A percentile compares a stretch with the other conserved stretches of the same genome.
Evolutionary conservation across 2,329 filamentous ascomycete species (phyloP).

Genomic region (Neonectria hederae): DNA sequence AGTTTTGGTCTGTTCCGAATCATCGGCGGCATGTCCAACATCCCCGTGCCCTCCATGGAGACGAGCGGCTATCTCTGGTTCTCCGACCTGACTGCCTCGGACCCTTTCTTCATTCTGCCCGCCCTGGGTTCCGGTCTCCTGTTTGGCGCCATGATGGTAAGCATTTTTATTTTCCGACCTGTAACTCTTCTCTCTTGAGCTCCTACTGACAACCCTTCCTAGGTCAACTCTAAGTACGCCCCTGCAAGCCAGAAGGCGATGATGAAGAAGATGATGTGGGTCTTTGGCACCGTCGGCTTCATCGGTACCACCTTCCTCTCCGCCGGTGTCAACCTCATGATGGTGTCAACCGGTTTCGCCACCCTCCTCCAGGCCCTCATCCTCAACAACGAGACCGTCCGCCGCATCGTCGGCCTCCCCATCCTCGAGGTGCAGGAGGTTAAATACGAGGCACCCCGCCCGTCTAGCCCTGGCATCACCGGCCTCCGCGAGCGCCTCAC

Average conservation of each 20-base stretch:
- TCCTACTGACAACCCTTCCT: conserved; percentile 19
- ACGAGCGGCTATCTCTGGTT: conserved; percentile 81
- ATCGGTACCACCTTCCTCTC: conserved; percentile 58
- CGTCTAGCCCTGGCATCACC: conserved; percentile 32
- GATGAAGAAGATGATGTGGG: conserved; percentile 54
- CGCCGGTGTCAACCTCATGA: conserved; percentile 60
- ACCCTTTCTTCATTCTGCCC: conserved; percentile 83
- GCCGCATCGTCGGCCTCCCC: conserved; percentile 51
- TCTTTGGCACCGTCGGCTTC: conserved; percentile 56
- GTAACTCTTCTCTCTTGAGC: accelerated
- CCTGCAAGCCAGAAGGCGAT: conserved; percentile 48
- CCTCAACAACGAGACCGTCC: conserved; percentile 51
- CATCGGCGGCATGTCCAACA: conserved; percentile 74
- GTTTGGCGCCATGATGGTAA: conserved; percentile 64
- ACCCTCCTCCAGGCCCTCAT: conserved; percentile 49
- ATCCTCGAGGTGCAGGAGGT: conserved; percentile 42
- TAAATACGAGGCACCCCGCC: conserved; percentile 50
- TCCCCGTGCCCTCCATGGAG: conserved; percentile 85
- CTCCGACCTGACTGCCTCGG: conserved; percentile 75
- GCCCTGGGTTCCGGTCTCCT: conserved; percentile 65
- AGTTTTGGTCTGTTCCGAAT: conserved; percentile 85
- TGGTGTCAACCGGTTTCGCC: conserved; percentile 52
- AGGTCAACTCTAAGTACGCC: conserved; percentile 51
- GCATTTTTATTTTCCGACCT: conserved; percentile 22
- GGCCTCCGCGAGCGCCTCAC: conserved; percentile 47